Evolutionary conservation across 257 asterid genomes (phyloP).

Genomic region (Ballota nigra): DNA sequence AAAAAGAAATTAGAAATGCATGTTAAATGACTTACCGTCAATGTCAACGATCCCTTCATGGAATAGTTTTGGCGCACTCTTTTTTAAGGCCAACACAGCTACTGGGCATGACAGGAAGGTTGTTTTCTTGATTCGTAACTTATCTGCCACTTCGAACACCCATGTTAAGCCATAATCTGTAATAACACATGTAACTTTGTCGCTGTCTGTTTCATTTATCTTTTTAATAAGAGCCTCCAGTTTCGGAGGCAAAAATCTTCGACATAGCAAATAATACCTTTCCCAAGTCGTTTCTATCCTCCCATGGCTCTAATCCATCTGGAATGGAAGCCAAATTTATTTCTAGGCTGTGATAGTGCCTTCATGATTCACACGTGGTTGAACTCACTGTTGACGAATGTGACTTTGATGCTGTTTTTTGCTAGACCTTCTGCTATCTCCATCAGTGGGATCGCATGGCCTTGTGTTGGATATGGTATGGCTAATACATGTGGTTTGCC

Average conservation of each 20-base stretch:
- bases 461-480: conserved; percentile 76
- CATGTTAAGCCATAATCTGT: conserved; percentile 48
- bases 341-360: conserved; percentile 25
- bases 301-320: conserved; percentile 59
- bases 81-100: conserved; percentile 30
- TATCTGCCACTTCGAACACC: conserved; percentile 46
- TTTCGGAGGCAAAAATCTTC: conserved; percentile 40
- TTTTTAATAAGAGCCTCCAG: conserved; percentile 39
- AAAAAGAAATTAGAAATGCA: not conserved
- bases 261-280: conserved; percentile 26
- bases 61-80: conserved; percentile 33
- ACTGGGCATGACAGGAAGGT: conserved; percentile 48
- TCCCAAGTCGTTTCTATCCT: conserved; percentile 49
- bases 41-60: conserved; percentile 47
- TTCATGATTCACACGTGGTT: conserved; percentile 44
- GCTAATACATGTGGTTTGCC: conserved; percentile 50
- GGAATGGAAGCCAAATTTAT: conserved; percentile 49
- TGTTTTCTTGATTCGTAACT: conserved; percentile 37
- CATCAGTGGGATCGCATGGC: conserved; percentile 68
- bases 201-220: conserved; percentile 28
- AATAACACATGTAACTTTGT: conserved; percentile 39
- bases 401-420: conserved; percentile 41
- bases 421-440: conserved; percentile 49
- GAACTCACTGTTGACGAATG: conserved; percentile 55
- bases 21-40: conserved; percentile 34